Evolutionary conservation across 2,329 filamentous ascomycete species (phyloP), one percentile per base, ranked within the genome.

Genomic region (Nemania serpens): DNA sequence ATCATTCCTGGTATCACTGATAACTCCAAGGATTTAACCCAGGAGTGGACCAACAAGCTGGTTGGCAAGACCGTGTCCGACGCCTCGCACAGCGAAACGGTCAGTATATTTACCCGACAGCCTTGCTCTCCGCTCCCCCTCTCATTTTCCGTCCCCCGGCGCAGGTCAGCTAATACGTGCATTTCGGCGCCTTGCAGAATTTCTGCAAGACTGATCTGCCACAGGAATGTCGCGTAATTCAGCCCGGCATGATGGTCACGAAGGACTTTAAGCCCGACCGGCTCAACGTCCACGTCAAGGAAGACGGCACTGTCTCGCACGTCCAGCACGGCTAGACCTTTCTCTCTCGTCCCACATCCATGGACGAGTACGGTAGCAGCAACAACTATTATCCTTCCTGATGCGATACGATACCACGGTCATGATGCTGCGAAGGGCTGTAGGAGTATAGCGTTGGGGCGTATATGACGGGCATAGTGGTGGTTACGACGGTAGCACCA

Each of bases 51-150:
- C 66, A 82, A 81, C 75, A 87, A 87, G 78, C 78, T 89, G 4
- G 81, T 85, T 47, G 86, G 86, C 71, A 89, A 88, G 83, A 88
- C 80, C 49, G 74, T 88, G 12, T 79, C 80, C 11, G 85, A 86
- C 0, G 69, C 75, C 15, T 72, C 75, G 17, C 79, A 79, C 55
- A 82, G 76, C 65, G 83, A 84, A 71, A 84, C 79, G 9, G 86
- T 88, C 75, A 56, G 80, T 67, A 25, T 29, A 47, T 29, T 15
- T 17, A 20, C 22, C 6, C n/a, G n/a, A 33, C 37, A n/a, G 6
- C 18, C 10, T 7, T 15, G 13, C 69, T 13, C 20, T 18, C 22
- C 33, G 13, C 36, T 43, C 51, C 34, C 3, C 13, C 34, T 33
- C 20, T 34, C 41, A 13, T 11, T 37, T 43, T n/a, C 12, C 17